Evolutionary conservation across 768 basidiomycete species (phyloP).

Genomic region (Serendipita vermifera): DNA sequence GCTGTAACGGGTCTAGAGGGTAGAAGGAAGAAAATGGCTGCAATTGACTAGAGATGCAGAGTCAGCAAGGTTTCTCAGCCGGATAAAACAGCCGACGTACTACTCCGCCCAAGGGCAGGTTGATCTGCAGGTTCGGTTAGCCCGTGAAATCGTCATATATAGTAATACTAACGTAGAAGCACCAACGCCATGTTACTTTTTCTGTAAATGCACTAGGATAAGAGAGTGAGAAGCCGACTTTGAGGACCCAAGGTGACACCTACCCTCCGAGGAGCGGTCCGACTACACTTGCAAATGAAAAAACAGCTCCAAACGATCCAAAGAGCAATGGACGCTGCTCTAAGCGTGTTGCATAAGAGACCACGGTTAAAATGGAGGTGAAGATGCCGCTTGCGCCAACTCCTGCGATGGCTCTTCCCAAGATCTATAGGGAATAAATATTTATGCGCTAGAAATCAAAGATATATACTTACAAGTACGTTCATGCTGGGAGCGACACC

Average conservation of each 20-base stretch:
- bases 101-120: background rate
- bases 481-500: conserved; percentile 19
- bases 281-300: conserved; percentile 19
- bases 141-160: background rate
- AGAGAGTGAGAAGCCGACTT: background rate
- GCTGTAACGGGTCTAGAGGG: background rate
- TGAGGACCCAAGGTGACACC: background rate
- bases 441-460: background rate
- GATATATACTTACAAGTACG: conserved; percentile 15
- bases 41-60: too few species aligned
- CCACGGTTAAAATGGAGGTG: conserved; percentile 18
- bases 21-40: conserved; percentile 1
- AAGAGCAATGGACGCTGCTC: conserved; percentile 26
- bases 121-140: background rate
- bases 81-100: background rate
- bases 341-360: conserved; percentile 19
- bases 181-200: conserved; percentile 3
- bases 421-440: conserved; percentile 17
- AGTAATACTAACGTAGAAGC: background rate
- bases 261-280: background rate
- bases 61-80: too few species aligned
- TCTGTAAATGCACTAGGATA: conserved; percentile 8
- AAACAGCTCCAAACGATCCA: conserved; percentile 29
- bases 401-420: conserved; percentile 36
- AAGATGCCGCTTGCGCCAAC: conserved; percentile 27